Conservation (phyloP, 331 rosid genomes). For the Spiraea crenata region DNA sequence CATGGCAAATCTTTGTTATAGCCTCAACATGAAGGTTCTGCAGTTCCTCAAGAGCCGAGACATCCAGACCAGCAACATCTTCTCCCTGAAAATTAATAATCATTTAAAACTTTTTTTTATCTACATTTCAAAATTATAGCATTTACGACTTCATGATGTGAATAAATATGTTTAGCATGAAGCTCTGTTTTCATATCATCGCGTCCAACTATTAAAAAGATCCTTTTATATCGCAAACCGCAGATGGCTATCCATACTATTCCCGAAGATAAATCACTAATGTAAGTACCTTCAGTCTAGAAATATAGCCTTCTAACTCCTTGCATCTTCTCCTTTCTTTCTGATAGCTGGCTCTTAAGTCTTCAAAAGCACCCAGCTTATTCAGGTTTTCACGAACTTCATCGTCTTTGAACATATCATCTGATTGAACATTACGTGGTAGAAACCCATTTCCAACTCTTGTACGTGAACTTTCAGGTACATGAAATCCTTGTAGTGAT, state of each 20-base stretch:
- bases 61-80: conserved; percentile 55
- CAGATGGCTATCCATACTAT: background rate
- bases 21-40: conserved; percentile 79
- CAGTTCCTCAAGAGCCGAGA: conserved; percentile 61
- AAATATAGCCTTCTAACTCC: conserved; percentile 58
- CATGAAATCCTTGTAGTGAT: conserved; percentile 38
- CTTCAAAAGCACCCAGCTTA: conserved; percentile 44
- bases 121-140: conserved; percentile 2
- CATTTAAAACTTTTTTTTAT: background rate
- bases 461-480: conserved; percentile 29
- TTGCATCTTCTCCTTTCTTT: conserved; percentile 69
- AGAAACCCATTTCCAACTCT: conserved; percentile 35
- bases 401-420: conserved; percentile 36
- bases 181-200: background rate
- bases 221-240: background rate
- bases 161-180: background rate
- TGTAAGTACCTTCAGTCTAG: conserved; percentile 63
- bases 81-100: conserved; percentile 46
- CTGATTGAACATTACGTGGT: conserved; percentile 36
- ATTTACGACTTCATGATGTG: background rate
- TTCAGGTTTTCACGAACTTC: conserved; percentile 31
- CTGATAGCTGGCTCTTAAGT: conserved; percentile 54
- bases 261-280: background rate
- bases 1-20: conserved; percentile 70
- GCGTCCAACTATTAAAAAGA: background rate